These are phyloP conservation scores for Aristolochia fimbriata DNA, from an alignment of 164 flowering plant species.

Conservation along the genomic window DNA sequence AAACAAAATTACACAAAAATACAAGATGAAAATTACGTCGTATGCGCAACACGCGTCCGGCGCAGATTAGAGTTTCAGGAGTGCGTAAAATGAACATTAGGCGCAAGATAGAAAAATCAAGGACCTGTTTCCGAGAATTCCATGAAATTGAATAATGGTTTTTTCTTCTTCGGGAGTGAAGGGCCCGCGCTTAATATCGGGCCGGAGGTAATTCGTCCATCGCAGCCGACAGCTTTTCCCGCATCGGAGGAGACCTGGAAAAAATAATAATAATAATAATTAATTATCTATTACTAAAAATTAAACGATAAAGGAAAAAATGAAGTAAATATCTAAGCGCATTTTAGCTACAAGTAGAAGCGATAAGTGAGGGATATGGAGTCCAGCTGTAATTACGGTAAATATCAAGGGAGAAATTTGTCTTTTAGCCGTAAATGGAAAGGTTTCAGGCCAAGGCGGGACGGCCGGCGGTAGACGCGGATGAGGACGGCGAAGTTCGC, in stretches of 20 bases:
- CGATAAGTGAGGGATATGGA: too few species aligned
- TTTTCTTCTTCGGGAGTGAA: constrained; percentile 78
- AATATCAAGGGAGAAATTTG: too few species aligned
- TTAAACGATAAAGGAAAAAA: too few species aligned
- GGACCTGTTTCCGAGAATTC: constrained; percentile 86
- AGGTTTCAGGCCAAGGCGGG: too few species aligned
- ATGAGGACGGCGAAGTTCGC: background rate
- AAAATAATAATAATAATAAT: background rate
- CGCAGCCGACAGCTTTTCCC: constrained; percentile 95
- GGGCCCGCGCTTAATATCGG: constrained; percentile 90
- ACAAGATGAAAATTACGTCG: background rate
- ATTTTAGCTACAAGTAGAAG: too few species aligned
- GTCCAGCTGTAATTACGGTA: too few species aligned
- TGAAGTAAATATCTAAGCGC: too few species aligned
- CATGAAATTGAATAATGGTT: constrained; percentile 76
- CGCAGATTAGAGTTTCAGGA: background rate
- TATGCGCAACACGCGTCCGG: background rate
- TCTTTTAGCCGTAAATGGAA: too few species aligned
- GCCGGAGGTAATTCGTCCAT: constrained; percentile 93
- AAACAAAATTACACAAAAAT: background rate
- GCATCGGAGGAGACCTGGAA: constrained; percentile 76
- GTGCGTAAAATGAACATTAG: background rate
- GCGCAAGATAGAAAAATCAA: background rate
- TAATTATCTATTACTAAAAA: too few species aligned
- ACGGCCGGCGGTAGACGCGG: background rate